Conservation (phyloP, 2,329 filamentous ascomycete genomes). For the Microdochium paspali region DNA sequence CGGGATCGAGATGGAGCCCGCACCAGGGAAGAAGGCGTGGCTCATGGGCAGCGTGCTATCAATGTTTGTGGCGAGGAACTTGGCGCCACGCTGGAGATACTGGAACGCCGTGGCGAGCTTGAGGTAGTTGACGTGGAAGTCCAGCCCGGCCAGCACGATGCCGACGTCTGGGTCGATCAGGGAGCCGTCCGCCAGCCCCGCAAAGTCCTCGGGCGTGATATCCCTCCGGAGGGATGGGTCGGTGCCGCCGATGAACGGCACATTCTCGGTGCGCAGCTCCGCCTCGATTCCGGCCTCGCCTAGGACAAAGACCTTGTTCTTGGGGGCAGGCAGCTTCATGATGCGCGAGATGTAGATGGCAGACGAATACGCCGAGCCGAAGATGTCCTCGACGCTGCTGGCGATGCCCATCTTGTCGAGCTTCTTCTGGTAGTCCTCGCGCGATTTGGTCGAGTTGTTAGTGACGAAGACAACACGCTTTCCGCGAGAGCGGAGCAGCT, state of each 20-base stretch:
- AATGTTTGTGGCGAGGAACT: conserved; percentile 87
- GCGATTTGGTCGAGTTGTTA: conserved; percentile 97
- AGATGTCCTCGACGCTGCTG: conserved; percentile 78
- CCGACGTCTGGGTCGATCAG: conserved; percentile 81
- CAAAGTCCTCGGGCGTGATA: conserved; percentile 73
- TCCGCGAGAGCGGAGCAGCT: conserved; percentile 73
- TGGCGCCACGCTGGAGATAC: conserved; percentile 73
- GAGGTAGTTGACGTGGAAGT: conserved; percentile 92
- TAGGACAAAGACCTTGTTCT: conserved; percentile 90
- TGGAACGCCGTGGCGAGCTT: conserved; percentile 80
- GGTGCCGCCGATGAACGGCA: conserved; percentile 79
- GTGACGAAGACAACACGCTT: conserved; percentile 95
- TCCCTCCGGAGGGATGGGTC: conserved; percentile 70
- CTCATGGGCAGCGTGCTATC: conserved; percentile 83
- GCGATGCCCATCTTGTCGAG: conserved; percentile 74
- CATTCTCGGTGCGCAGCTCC: conserved; percentile 70
- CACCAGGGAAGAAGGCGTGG: conserved; percentile 80
- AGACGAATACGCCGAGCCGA: conserved; percentile 89
- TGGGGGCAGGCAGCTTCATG: conserved; percentile 64
- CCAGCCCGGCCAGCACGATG: conserved; percentile 79
- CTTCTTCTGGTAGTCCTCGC: conserved; percentile 87
- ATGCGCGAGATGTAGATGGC: conserved; percentile 95
- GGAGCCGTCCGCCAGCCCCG: conserved; percentile 63
- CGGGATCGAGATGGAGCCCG: conserved; percentile 72
- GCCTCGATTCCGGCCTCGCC: conserved; percentile 88